A percentile compares a stretch with the other conserved stretches of the same genome.
phyloP scores from a whole-genome alignment of 805 yeast species.

The Sugiyamaella qingdaonensis region DNA sequence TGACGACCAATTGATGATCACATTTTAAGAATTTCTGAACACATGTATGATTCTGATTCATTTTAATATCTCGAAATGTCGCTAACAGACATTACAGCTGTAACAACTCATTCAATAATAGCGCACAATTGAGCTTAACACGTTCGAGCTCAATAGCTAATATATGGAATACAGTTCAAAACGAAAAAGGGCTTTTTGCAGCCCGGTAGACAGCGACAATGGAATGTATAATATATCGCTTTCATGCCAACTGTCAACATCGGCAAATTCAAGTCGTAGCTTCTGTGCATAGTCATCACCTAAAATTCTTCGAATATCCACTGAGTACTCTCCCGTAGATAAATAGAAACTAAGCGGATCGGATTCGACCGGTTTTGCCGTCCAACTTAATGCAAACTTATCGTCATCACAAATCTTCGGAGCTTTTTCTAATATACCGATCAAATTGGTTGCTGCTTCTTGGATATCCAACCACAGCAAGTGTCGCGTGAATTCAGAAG shows the following conservation, averaged over 20 bases:
- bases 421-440: background rate
- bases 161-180: background rate
- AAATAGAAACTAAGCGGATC: too few relatives aligned
- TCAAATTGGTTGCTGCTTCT: slow-evolving; percentile 6
- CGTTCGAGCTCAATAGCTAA: too few relatives aligned
- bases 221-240: background rate
- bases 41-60: too few relatives aligned
- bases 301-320: background rate
- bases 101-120: too few relatives aligned
- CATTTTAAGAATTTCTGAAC: too few relatives aligned
- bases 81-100: too few relatives aligned
- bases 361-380: too few relatives aligned
- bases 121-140: too few relatives aligned
- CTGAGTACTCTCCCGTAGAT: too few relatives aligned
- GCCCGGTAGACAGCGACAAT: background rate
- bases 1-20: too few relatives aligned
- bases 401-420: background rate
- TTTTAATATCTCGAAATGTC: too few relatives aligned
- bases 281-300: background rate
- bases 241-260: background rate
- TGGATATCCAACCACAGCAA: slow-evolving; percentile 6
- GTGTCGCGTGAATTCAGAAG: slow-evolving; percentile 3
- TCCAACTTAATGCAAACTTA: background rate
- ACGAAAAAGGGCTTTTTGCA: slow-evolving; percentile 6
- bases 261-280: background rate